A percentile compares a stretch with the other conserved stretches of the same genome.
Conservation (phyloP, 805 yeast genomes). For the Zygoascus tannicola region DNA sequence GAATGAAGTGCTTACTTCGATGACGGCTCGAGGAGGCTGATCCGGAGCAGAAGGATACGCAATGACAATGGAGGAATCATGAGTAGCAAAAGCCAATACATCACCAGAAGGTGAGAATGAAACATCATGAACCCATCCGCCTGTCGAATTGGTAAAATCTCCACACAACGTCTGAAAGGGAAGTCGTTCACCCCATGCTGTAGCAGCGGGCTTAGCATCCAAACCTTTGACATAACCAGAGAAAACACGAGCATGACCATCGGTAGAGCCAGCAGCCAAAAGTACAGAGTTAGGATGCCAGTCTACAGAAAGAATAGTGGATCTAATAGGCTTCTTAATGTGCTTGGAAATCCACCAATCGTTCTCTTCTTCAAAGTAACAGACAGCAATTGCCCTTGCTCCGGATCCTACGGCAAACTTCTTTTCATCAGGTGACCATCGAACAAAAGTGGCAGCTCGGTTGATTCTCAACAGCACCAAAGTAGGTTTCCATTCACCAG, state of each 20-base stretch:
- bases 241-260: conserved; percentile 84
- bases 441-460: conserved; percentile 88
- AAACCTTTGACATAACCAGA: conserved; percentile 83
- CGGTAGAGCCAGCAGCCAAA: conserved; percentile 85
- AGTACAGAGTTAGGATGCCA: conserved; percentile 94
- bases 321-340: conserved; percentile 86
- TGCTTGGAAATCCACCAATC: conserved; percentile 99
- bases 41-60: conserved; percentile 68
- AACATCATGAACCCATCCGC: conserved; percentile 90
- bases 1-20: conserved; percentile 52
- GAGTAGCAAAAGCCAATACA: conserved; percentile 70
- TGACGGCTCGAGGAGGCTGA: conserved; percentile 51
- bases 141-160: conserved; percentile 58
- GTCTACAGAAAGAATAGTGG: conserved; percentile 70
- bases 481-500: conserved; percentile 69
- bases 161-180: conserved; percentile 92
- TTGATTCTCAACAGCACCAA: conserved; percentile 85
- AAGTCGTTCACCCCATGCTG: conserved; percentile 89
- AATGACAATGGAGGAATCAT: conserved; percentile 75
- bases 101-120: conserved; percentile 75
- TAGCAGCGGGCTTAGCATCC: conserved; percentile 70
- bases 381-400: conserved; percentile 87
- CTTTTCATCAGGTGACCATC: conserved; percentile 91
- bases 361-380: conserved; percentile 91
- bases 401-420: conserved; percentile 97